Percentiles rank a stretch among this genome's conserved stretches.
Conservation (phyloP, 768 basidiomycete species). For the Solioccasus polychromus region DNA sequence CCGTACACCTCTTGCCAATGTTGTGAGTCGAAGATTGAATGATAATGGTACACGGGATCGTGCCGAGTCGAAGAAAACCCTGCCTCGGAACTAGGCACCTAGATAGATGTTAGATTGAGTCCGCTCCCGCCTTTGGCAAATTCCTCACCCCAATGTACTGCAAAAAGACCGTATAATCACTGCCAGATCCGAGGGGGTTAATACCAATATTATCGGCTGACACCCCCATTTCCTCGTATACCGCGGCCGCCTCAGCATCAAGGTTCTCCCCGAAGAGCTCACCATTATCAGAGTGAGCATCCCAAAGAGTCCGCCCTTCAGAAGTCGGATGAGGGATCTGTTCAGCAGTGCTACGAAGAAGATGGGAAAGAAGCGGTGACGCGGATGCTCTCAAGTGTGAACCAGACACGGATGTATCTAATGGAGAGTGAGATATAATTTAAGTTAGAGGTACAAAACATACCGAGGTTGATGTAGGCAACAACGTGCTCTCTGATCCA, state of each 20-base stretch:
- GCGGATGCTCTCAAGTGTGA: conserved; percentile 50
- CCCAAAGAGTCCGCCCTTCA: conserved; percentile 69
- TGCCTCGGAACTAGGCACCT: conserved; percentile 36
- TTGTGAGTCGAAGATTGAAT: conserved; percentile 69
- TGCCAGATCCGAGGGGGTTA: conserved; percentile 73
- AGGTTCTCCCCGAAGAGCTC: conserved; percentile 36
- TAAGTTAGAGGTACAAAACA: conserved; percentile 28
- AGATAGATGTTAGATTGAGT: conserved; percentile 3
- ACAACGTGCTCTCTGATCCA: conserved; percentile 83
- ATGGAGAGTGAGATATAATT: conserved; percentile 25
- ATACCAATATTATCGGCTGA: conserved; percentile 41
- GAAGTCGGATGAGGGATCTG: conserved; percentile 73
- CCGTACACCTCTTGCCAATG: conserved; percentile 73
- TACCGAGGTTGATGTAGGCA: conserved; percentile 82
- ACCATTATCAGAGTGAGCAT: conserved; percentile 58
- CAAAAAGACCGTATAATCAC: conserved; percentile 91
- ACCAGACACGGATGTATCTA: conserved; percentile 55
- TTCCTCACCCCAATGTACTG: conserved; percentile 65
- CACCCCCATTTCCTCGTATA: conserved; percentile 25
- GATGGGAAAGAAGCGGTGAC: conserved; percentile 80
- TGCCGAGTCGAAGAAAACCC: conserved; percentile 34
- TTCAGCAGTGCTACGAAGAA: conserved; percentile 65
- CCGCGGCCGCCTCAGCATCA: conserved; percentile 26
- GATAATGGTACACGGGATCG: conserved; percentile 75
- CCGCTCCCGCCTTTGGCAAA: neutral